These are phyloP conservation scores for Globisporangium paddicum DNA, from an alignment of 352 stramenopile species.

Conservation along the genomic window DNA sequence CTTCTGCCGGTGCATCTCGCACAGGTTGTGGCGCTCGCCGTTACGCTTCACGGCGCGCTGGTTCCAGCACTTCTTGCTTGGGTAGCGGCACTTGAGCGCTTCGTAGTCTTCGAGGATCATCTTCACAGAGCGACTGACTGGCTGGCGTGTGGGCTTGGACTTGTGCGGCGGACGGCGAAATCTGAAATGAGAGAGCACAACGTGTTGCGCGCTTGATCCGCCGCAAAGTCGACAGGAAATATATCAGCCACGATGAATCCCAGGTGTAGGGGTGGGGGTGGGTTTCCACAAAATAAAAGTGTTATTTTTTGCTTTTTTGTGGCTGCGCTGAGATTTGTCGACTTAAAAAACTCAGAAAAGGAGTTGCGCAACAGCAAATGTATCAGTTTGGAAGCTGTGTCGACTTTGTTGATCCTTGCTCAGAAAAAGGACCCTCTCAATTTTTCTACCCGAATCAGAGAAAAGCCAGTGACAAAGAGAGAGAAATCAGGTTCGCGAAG, in stretches of 20 bases:
- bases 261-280: background rate
- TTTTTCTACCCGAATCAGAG: background rate
- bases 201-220: background rate
- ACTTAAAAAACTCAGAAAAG: background rate
- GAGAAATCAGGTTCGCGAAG: background rate
- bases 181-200: background rate
- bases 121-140: too few relatives aligned
- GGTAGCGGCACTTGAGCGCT: slow-evolving; percentile 67
- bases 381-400: background rate
- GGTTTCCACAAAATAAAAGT: background rate
- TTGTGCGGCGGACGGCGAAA: background rate
- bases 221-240: slow-evolving; percentile 1
- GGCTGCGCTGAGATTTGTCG: background rate
- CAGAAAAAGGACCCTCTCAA: background rate
- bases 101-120: slow-evolving; percentile 14
- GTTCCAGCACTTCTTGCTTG: slow-evolving; percentile 82
- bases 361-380: background rate
- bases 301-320: background rate
- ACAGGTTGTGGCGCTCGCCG: slow-evolving; percentile 79
- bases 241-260: background rate
- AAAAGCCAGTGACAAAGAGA: background rate
- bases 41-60: slow-evolving; percentile 77
- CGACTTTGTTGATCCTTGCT: background rate
- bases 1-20: slow-evolving; percentile 78
- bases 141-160: background rate